Evolutionary conservation across 2,329 filamentous ascomycete genomes (phyloP).

Genomic region (Penicillium sp.): DNA sequence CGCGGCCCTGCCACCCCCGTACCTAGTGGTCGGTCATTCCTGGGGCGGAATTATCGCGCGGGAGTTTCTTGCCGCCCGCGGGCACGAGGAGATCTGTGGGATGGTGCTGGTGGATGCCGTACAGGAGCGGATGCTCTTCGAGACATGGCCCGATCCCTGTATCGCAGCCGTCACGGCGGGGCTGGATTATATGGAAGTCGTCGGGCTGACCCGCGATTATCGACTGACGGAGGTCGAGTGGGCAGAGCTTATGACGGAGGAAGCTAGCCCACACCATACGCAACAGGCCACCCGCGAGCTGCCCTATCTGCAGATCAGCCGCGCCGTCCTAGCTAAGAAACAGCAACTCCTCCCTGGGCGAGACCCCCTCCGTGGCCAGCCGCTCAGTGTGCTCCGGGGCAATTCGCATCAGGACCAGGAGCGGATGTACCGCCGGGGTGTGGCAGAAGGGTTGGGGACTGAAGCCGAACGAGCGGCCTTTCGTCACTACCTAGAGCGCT

Average conservation of each 20-base stretch:
- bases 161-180: neutral
- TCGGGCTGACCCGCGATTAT: neutral
- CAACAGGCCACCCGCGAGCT: neutral
- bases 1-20: neutral
- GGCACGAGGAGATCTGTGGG: neutral
- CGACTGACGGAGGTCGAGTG: neutral
- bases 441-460: neutral
- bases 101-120: neutral
- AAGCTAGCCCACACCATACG: neutral
- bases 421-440: neutral
- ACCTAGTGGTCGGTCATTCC: neutral
- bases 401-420: neutral
- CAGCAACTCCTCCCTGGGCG: neutral
- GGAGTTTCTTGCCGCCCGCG: neutral
- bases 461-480: neutral
- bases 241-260: neutral
- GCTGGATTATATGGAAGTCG: neutral
- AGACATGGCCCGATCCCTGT: neutral
- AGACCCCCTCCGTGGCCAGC: neutral
- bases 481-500: neutral
- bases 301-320: neutral
- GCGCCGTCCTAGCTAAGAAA: neutral
- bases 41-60: neutral
- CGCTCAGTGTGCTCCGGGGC: neutral
- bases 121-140: neutral